Conservation (phyloP, 1,284 basidiomycete genomes). For the Ceratobasidium papillatum region DNA sequence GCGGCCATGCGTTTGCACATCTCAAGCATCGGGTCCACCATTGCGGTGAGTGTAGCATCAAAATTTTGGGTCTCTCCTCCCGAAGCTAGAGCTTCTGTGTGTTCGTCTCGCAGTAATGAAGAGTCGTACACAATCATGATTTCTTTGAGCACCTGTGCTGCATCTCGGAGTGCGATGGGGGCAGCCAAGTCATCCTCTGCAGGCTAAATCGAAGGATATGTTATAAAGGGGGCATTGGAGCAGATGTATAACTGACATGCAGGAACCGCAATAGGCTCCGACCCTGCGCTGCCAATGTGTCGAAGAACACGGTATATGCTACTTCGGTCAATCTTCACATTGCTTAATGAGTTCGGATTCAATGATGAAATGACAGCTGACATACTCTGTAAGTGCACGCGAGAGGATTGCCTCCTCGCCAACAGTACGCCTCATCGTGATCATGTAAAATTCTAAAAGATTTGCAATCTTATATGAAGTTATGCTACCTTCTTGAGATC, state of each 20-base stretch:
- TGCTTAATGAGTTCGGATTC: conserved; percentile 16
- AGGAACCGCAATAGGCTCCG: conserved; percentile 74
- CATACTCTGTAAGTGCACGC: conserved; percentile 81
- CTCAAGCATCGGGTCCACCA: conserved; percentile 81
- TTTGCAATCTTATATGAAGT: conserved; percentile 92
- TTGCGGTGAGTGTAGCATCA: conserved; percentile 84
- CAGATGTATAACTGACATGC: conserved; percentile 61
- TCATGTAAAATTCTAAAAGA: conserved; percentile 91
- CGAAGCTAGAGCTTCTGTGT: conserved; percentile 40
- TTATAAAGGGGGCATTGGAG: neutral
- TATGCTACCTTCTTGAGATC: conserved; percentile 92
- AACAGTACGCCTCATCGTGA: conserved; percentile 92
- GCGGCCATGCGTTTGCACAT: conserved; percentile 77
- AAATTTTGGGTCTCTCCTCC: conserved; percentile 67
- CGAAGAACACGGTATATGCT: conserved; percentile 85
- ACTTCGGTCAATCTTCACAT: conserved; percentile 74
- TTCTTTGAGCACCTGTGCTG: conserved; percentile 83
- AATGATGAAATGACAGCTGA: conserved; percentile 35
- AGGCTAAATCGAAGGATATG: conserved; percentile 58
- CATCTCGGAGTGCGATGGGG: conserved; percentile 80
- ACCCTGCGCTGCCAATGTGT: conserved; percentile 83
- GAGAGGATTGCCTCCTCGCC: conserved; percentile 82
- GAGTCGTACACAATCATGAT: conserved; percentile 89
- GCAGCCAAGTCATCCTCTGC: conserved; percentile 81
- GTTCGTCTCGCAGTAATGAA: conserved; percentile 72